phyloP scores from a whole-genome alignment of 768 basidiomycete genomes.

The Russula virescens region DNA sequence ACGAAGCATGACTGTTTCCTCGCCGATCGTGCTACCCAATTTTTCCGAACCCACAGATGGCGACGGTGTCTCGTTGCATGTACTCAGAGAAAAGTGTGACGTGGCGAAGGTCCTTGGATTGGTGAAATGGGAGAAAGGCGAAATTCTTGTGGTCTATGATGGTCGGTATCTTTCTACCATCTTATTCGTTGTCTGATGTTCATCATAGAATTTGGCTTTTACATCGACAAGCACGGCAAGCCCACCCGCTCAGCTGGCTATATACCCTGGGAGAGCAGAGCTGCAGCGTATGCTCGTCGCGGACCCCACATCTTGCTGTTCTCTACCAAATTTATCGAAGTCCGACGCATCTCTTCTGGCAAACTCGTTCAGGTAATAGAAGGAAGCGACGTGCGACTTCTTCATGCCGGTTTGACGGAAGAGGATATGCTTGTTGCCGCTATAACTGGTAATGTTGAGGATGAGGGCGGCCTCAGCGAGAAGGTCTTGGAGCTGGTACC shows the following conservation, averaged over 20 bases:
- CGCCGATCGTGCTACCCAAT: slow-evolving; percentile 52
- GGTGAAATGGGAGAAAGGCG: slow-evolving; percentile 45
- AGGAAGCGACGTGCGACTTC: slow-evolving; percentile 59
- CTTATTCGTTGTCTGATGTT: neutral
- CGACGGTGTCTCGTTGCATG: slow-evolving; percentile 30
- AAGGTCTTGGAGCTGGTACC: slow-evolving; percentile 63
- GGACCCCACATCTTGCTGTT: slow-evolving; percentile 64
- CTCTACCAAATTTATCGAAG: slow-evolving; percentile 69
- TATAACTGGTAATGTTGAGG: slow-evolving; percentile 56
- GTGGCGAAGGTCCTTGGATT: slow-evolving; percentile 61
- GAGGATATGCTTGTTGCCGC: slow-evolving; percentile 54
- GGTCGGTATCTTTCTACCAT: slow-evolving; percentile 38
- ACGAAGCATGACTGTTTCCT: slow-evolving; percentile 38
- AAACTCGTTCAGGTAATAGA: slow-evolving; percentile 80
- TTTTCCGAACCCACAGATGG: slow-evolving; percentile 39
- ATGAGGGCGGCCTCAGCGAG: slow-evolving; percentile 52
- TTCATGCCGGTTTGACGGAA: slow-evolving; percentile 42
- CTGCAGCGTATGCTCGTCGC: slow-evolving; percentile 54
- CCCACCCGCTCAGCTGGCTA: slow-evolving; percentile 57
- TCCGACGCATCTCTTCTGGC: slow-evolving; percentile 59
- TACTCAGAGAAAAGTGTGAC: slow-evolving; percentile 56
- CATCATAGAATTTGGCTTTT: slow-evolving; percentile 62
- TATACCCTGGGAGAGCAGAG: slow-evolving; percentile 76
- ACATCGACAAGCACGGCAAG: slow-evolving; percentile 62
- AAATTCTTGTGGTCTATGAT: slow-evolving; percentile 71